These are phyloP conservation scores for Agrostemma githago DNA, from an alignment of 148 eudicot species.

Conservation along the genomic window DNA sequence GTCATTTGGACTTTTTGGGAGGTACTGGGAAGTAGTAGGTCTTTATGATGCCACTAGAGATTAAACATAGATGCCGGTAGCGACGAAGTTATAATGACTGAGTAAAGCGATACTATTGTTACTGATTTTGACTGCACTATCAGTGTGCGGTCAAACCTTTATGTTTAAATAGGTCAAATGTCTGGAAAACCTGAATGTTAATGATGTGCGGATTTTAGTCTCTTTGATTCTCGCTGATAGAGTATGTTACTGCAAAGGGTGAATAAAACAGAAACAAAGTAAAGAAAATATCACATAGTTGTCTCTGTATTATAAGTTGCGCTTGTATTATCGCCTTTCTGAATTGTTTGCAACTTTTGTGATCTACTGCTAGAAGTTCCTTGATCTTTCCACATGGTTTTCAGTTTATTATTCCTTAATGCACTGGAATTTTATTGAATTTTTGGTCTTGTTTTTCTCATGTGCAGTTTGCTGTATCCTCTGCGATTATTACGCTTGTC, in stretches of 20 bases:
- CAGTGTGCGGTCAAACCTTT: conserved; percentile 1
- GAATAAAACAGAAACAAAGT: too few relatives aligned
- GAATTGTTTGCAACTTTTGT: not conserved
- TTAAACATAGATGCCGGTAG: not conserved
- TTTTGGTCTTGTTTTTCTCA: conserved; percentile 21
- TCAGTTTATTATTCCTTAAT: not conserved
- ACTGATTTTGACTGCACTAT: not conserved
- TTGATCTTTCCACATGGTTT: not conserved
- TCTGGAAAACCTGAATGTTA: not conserved
- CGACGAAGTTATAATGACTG: not conserved
- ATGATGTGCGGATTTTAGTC: conserved; percentile 1
- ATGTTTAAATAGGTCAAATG: conserved; percentile 4
- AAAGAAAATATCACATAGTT: too few relatives aligned
- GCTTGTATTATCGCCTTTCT: not conserved
- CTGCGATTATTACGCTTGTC: conserved; percentile 74
- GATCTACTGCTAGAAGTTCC: not conserved
- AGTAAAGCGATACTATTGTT: not conserved
- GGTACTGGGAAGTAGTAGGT: not conserved
- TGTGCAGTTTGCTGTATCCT: conserved; percentile 89
- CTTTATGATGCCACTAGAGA: not conserved
- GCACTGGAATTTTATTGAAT: not conserved
- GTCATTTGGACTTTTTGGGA: too few relatives aligned
- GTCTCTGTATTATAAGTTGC: not conserved
- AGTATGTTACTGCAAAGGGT: too few relatives aligned
- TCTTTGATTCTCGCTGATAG: not conserved